These are phyloP conservation scores for Phytophthora pistaciae DNA, from an alignment of 352 stramenopile species.

Conservation along the genomic window DNA sequence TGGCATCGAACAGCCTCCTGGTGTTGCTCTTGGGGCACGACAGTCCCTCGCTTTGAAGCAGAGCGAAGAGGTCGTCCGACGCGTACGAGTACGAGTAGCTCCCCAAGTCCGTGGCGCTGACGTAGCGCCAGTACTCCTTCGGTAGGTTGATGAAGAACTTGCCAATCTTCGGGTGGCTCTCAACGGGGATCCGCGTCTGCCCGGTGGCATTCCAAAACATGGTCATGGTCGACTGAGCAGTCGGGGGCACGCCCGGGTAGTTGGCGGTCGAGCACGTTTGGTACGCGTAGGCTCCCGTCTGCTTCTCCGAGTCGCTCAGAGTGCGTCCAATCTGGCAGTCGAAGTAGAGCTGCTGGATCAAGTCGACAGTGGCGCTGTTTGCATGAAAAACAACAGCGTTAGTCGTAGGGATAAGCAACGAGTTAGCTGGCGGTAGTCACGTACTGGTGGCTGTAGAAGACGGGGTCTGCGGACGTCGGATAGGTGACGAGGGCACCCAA, in stretches of 20 bases:
- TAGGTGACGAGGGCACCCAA: constrained; percentile 57
- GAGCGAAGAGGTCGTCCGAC: constrained; percentile 52
- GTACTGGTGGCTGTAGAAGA: constrained; percentile 86
- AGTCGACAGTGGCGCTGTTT: constrained; percentile 53
- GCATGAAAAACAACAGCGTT: constrained; percentile 1
- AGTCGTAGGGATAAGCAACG: not conserved
- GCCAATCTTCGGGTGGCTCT: constrained; percentile 51
- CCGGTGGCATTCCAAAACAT: constrained; percentile 47
- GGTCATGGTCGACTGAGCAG: constrained; percentile 52
- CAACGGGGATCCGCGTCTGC: constrained; percentile 36
- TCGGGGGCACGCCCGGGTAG: constrained; percentile 35
- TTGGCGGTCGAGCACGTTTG: constrained; percentile 43
- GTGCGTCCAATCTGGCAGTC: constrained; percentile 66
- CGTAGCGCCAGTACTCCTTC: constrained; percentile 72
- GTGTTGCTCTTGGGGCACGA: constrained; percentile 52
- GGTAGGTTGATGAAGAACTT: constrained; percentile 64
- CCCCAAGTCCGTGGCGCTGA: constrained; percentile 55
- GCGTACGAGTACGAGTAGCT: constrained; percentile 72
- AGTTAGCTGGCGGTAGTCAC: constrained; percentile 19
- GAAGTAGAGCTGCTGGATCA: constrained; percentile 39
- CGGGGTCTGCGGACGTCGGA: constrained; percentile 62
- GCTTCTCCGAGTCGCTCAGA: constrained; percentile 64
- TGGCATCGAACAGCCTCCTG: constrained; percentile 30
- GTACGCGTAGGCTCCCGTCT: constrained; percentile 59
- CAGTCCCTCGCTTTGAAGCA: constrained; percentile 42